These are phyloP conservation scores for Hericium coralloides DNA, from an alignment of 768 basidiomycete species.

Conservation along the genomic window DNA sequence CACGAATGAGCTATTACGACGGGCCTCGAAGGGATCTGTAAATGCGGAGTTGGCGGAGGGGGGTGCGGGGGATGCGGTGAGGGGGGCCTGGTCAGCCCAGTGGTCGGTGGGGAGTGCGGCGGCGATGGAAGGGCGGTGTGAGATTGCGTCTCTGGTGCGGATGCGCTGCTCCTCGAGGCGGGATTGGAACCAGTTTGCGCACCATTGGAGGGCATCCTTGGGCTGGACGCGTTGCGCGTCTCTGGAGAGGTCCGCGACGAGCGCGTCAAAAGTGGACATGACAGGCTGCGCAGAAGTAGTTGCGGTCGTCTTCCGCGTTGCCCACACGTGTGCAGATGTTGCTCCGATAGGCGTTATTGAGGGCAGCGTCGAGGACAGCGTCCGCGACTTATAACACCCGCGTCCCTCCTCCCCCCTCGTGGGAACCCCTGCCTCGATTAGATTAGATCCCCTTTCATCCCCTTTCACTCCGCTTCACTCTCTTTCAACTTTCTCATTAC, in stretches of 20 bases:
- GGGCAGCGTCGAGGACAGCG: neutral
- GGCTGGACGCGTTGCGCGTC: constrained; percentile 84
- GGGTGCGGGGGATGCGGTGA: constrained; percentile 24
- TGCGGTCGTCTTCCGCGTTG: no score
- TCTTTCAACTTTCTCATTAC: no score
- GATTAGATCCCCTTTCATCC: neutral
- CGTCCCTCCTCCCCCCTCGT: neutral
- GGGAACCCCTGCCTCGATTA: no score
- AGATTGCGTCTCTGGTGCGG: constrained; percentile 57
- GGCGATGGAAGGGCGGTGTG: constrained; percentile 41
- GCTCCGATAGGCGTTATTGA: no score
- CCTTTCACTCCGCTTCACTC: no score
- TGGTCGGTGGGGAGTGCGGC: constrained; percentile 49
- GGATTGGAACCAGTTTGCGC: constrained; percentile 90
- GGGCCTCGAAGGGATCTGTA: constrained; percentile 37
- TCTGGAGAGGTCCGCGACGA: constrained; percentile 78
- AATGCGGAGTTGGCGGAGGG: constrained; percentile 44
- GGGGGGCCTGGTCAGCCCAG: constrained; percentile 41
- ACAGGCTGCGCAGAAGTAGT: neutral
- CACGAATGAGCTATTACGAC: constrained; percentile 41
- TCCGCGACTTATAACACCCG: neutral
- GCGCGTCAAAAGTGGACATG: constrained; percentile 74
- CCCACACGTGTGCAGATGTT: no score
- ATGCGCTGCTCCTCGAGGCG: constrained; percentile 80
- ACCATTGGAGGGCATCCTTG: constrained; percentile 85